Base-by-base conservation (phyloP, 345 rosid species). In the Mercurialis annua region DNA sequence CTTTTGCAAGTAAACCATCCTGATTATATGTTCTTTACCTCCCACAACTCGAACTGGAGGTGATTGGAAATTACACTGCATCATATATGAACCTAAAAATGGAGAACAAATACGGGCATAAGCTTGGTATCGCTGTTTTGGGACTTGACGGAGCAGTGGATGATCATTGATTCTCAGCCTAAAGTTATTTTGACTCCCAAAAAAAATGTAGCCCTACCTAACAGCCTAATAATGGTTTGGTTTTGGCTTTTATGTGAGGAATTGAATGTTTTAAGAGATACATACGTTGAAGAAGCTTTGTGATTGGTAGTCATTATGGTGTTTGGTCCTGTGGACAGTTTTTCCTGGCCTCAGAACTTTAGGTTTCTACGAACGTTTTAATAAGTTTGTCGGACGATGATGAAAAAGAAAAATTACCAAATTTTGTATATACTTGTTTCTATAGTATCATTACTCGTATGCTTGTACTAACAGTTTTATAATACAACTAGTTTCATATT, bases 1-100 rank as follows among this genome's bases (percentile, higher is more conserved):
- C 75, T 24, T 55, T 68, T 86, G 79, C 83, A 77, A 77, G 97
- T 90, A 2, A 77, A 81, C 46, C 98, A 86, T 77, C 98, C 92
- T 1, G 98, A 88, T 67, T 92, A 73, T 76, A 74, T 65, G 49
- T 92, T 90, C 86, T 92, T 92, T 60, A 54, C 81, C 18, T 76
- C 90, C 26, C 84, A 86, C 58, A 81, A 76, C 36, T 56, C 80
- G 14, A 71, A 55, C 63, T 51, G 70, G 59, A 67, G 76, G 55
- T 70, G 59, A 66, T 16, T 27, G 52, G 9, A 42, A 43, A 46
- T 53, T 27, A n/a, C 11, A 18, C 0, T 7, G 21, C 11, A 40
- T n/a, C 46, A 6, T 36, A 10, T 52, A 59, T 34, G 24, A 34
- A 33, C 29, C 21, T 26, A 1, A 20, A 40, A 61, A 4, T 62